Conservation (phyloP, 352 stramenopile species). For the Phytopythium chamaehyphon region DNA sequence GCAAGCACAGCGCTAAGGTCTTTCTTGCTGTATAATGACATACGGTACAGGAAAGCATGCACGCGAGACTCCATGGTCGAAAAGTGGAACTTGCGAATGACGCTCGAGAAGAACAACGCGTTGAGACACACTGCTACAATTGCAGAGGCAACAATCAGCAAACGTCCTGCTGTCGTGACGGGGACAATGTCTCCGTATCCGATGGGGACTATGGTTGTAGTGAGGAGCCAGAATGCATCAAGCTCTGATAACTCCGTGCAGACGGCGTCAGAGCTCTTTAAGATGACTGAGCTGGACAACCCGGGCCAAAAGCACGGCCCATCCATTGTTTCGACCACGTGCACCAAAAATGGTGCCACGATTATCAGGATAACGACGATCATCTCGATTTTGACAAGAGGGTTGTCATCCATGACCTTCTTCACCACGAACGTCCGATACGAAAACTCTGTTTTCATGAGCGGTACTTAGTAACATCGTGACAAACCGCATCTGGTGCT, state of each 20-base stretch:
- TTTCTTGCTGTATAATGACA: constrained; percentile 59
- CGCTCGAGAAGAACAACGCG: constrained; percentile 47
- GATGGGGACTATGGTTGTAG: constrained; percentile 43
- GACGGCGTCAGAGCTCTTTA: constrained; percentile 18
- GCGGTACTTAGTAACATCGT: background rate
- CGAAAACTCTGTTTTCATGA: constrained; percentile 37
- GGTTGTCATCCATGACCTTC: constrained; percentile 60
- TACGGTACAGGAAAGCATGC: constrained; percentile 59
- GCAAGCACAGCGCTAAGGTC: constrained; percentile 61
- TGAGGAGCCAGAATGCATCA: constrained; percentile 42
- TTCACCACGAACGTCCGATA: constrained; percentile 71
- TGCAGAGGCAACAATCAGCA: constrained; percentile 23
- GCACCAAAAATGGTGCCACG: constrained; percentile 36
- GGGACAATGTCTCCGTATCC: constrained; percentile 43
- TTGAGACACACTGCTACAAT: constrained; percentile 31
- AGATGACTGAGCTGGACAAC: background rate
- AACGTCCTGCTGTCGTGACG: constrained; percentile 17
- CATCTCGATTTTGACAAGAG: constrained; percentile 35
- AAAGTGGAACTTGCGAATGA: constrained; percentile 64
- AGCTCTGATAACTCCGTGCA: constrained; percentile 28
- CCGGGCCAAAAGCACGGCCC: constrained; percentile 23
- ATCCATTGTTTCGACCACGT: constrained; percentile 46
- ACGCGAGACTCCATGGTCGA: constrained; percentile 60
- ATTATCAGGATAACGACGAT: constrained; percentile 18
- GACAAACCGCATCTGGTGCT: background rate